Conservation (phyloP, 1,139 yeast genomes). For the Diutina siamensis region DNA sequence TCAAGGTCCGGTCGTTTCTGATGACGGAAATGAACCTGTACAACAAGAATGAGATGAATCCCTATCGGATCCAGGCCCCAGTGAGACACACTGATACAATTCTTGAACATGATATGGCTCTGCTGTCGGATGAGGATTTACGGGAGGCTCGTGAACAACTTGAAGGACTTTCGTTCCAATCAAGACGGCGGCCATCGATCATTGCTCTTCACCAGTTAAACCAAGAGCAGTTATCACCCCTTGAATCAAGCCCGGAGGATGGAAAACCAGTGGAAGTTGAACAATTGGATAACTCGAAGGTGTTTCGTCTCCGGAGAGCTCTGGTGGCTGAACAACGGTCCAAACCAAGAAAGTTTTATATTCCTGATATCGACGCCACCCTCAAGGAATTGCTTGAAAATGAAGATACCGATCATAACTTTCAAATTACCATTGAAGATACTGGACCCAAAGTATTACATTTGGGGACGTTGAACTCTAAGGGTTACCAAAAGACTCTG, state of each 20-base stretch:
- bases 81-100: conserved; percentile 1
- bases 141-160: background rate
- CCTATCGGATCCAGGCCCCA: background rate
- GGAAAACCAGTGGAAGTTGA: too few species aligned
- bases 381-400: conserved; percentile 54
- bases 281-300: background rate
- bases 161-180: background rate
- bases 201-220: background rate
- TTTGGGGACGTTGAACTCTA: conserved; percentile 76
- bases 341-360: conserved; percentile 37
- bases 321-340: background rate
- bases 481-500: conserved; percentile 63
- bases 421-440: conserved; percentile 86
- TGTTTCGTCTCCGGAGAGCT: background rate
- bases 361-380: conserved; percentile 66
- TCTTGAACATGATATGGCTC: background rate
- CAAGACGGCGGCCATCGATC: background rate
- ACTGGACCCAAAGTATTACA: conserved; percentile 83
- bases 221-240: background rate
- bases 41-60: background rate
- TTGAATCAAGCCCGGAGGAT: too few species aligned
- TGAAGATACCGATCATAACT: conserved; percentile 82
- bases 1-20: background rate
- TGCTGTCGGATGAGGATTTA: background rate
- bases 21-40: background rate